phyloP scores from a whole-genome alignment of 2,329 filamentous ascomycete species.

The Exophiala xenobiotica region DNA sequence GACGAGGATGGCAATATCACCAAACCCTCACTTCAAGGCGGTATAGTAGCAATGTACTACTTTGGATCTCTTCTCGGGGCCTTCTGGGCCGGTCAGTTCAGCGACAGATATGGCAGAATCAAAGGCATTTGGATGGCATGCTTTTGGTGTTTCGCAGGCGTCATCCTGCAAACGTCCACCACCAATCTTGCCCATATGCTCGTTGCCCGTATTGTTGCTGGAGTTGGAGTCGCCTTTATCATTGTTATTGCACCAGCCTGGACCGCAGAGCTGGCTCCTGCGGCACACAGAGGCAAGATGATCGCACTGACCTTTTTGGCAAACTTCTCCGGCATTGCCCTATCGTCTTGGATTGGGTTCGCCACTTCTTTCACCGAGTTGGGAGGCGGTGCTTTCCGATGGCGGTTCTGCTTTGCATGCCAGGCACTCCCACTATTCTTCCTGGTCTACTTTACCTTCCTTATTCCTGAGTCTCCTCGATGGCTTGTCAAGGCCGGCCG shows the following conservation, averaged over 20 bases:
- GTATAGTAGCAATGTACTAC: conserved; percentile 2
- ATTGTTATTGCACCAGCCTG: conserved; percentile 29
- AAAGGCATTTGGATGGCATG: conserved; percentile 31
- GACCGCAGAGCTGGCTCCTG: conserved; percentile 30
- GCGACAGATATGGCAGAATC: conserved; percentile 29
- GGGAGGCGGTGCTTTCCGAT: conserved; percentile 25
- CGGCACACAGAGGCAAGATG: conserved; percentile 24
- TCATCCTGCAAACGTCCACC: conserved; percentile 29
- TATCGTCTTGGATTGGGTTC: conserved; percentile 34
- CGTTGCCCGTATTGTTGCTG: conserved; percentile 30
- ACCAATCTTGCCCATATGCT: conserved; percentile 30
- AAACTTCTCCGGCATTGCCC: conserved; percentile 35
- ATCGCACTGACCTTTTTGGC: conserved; percentile 30
- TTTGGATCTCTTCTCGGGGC: conserved; percentile 27
- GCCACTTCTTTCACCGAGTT: conserved; percentile 24
- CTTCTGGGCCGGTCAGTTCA: conserved; percentile 27
- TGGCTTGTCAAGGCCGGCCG: conserved; percentile 31
- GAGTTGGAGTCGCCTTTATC: conserved; percentile 32
- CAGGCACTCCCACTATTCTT: conserved; percentile 27
- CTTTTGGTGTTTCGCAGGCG: conserved; percentile 30
- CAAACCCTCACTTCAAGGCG: conserved; percentile 38
- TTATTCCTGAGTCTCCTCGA: conserved; percentile 33
- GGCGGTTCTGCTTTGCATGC: conserved; percentile 32
- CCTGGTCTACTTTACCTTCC: conserved; percentile 24
- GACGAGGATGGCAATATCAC: conserved; percentile 24